Evolutionary conservation across 202 grass and related monocot species (phyloP), one percentile per base, ranked within the genome.

Genomic region (Panicum hallii): DNA sequence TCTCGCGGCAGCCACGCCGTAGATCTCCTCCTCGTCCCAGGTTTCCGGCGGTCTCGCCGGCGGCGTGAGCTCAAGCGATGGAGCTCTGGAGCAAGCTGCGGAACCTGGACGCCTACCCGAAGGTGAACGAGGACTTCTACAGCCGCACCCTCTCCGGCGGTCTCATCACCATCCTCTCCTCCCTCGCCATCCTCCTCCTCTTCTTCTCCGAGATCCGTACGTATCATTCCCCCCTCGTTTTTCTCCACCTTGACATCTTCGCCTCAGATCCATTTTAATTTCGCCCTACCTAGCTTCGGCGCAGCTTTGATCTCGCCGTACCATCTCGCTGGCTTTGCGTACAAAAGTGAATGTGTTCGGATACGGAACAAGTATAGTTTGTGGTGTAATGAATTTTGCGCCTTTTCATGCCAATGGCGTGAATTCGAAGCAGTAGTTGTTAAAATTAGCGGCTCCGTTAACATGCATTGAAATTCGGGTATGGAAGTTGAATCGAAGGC

Each of bases 61-160:
- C 64, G 23, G 79, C 17, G 82, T 67, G 61, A 72, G 68, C 77
- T 11, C 49, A 32, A 69, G 73, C 28, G 45, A 97, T 97, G 94
- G 94, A 94, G 80, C 80, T 97, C 50, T 90, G 89, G 80, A 90
- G 58, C 82, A 97, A 92, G 86, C 92, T 97, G 45, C 81, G 88
- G 64, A 97, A 85, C 79, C 90, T 97, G 45, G 94, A 97, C 41
- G 94, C 94, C 67, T 97, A 97, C 88, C 94, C 94, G 17, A 97
- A 97, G 86, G 92, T 97, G 67, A 97, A 97, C 81, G 94, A 97
- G 92, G 94, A 97, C 87, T 97, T 97, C 91, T 97, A 97, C 88
- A 97, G 89, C 80, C 94, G 94, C 53, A 94, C 94, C 64, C 91
- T 97, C 77, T 97, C 94, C 75, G 94, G 94, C 32, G 94, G 94